phyloP scores from a whole-genome alignment of 2,329 filamentous ascomycete species.

The Chrysoporthe puriensis region DNA sequence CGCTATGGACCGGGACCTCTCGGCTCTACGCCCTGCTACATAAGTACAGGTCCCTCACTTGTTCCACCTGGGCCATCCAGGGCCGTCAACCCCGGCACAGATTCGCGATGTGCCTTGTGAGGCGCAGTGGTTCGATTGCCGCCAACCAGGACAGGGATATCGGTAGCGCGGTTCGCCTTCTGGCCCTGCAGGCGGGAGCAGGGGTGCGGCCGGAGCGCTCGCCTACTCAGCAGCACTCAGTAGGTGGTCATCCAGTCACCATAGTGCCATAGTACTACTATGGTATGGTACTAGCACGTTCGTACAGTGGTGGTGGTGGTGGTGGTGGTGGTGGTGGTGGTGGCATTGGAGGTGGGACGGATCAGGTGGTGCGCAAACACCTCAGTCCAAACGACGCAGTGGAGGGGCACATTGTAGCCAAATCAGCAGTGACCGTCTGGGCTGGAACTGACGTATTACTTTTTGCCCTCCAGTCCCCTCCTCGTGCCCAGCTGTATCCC shows the following conservation, averaged over 20 bases:
- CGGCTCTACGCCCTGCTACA: no score
- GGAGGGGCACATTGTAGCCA: not conserved
- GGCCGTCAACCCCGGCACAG: not conserved
- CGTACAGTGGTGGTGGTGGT: not conserved
- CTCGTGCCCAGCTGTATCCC: not conserved
- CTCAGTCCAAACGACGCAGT: not conserved
- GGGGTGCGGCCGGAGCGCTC: not conserved
- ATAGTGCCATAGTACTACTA: no score
- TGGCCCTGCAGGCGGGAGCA: not conserved
- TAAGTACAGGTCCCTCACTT: no score
- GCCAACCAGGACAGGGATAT: no score
- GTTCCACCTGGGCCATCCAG: no score
- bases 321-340: not conserved
- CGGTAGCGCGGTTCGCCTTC: no score
- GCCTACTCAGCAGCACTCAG: no score
- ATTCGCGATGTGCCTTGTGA: not conserved
- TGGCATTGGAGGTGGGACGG: not conserved
- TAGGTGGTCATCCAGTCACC: no score
- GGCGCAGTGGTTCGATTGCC: not conserved
- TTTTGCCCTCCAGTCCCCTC: not conserved
- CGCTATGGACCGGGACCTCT: no score
- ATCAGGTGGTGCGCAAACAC: slow-evolving; percentile 4
- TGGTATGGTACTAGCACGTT: no score
- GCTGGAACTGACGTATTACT: not conserved
- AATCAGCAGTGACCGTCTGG: not conserved